Base-by-base conservation (phyloP, 306 rosid species). In the Quercus agrifolia region DNA sequence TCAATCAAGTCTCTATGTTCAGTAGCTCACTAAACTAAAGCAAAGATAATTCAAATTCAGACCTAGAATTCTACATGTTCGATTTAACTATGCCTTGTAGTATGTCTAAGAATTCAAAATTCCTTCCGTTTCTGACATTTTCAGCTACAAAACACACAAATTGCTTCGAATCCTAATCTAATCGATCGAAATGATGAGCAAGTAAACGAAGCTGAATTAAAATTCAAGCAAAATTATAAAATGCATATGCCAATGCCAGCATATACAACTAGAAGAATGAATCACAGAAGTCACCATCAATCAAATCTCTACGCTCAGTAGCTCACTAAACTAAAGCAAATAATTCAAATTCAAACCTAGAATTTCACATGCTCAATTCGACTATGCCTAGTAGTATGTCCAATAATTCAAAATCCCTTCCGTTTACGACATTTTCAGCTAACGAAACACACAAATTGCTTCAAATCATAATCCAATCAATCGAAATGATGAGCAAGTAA, bases 241-340 rank as follows among this genome's bases (percentile, higher is more conserved):
- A 21, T 15, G 41, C 61, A 64, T 57, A 49, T 62, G 66, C 81
- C 4, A 31, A 62, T 67, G 73, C 70, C 62, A 63, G 54, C 25
- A 68, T 72, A 70, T 72, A 70, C 56, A 21, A 57, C 28, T 30
- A 78, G 20, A 35, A 83, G 55, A 84, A 55, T 69, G 20, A 20
- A 18, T 41, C 46, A 41, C 0, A 17, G 12, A 38, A 44, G 14
- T 69, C 13, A 51, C 17, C 67, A 62, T 56, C 68, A 72, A 52
- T n/a, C 30, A 62, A 23, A 66, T 63, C 54, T 30, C 57, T 19
- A 35, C 55, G 25, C 21, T 59, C 21, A 73, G 74, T 28, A 10
- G 33, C 57, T 73, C 74, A 27, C 69, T 64, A 33, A 35, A 59
- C 4, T 6, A 63, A 63, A 23, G 30, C 25, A 55, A 46, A 17